Percentiles rank a stretch among this genome's conserved stretches.
Conservation (phyloP, 2,329 filamentous ascomycete genomes). For the Fusarium sp. region DNA sequence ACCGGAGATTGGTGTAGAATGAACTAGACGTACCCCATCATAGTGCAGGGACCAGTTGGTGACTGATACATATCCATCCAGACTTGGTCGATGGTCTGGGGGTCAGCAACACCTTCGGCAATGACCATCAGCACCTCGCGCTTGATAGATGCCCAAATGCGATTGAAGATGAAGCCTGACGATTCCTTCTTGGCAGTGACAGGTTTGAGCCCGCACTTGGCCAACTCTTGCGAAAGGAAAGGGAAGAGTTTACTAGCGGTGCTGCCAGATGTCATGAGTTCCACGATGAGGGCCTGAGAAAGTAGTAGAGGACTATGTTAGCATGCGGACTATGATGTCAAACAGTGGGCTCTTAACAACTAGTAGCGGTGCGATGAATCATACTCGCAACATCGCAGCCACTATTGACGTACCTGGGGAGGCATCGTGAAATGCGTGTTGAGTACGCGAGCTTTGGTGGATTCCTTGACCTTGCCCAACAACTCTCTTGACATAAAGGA, state of each 20-base stretch:
- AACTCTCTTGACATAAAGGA: slow-evolving; percentile 62
- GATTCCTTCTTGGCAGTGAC: background rate
- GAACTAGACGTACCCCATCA: background rate
- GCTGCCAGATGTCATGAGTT: background rate
- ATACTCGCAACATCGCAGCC: background rate
- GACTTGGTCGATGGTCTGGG: background rate
- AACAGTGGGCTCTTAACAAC: no score
- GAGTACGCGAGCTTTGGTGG: slow-evolving; percentile 47
- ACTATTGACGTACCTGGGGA: background rate
- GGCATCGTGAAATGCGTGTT: slow-evolving; percentile 63
- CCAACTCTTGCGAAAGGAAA: background rate
- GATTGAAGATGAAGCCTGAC: background rate
- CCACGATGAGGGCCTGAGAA: background rate
- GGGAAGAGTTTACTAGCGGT: background rate
- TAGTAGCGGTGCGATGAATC: background rate
- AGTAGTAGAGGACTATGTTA: background rate
- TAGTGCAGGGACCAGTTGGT: background rate
- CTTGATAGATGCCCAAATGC: background rate
- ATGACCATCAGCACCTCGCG: background rate
- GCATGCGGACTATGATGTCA: background rate
- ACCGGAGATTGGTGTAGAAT: background rate
- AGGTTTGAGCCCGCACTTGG: background rate
- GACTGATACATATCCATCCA: background rate
- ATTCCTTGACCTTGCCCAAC: slow-evolving; percentile 52
- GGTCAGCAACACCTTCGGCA: background rate